Evolutionary conservation across 805 yeast genomes (phyloP).

Genomic region (Pichia occidentalis): DNA sequence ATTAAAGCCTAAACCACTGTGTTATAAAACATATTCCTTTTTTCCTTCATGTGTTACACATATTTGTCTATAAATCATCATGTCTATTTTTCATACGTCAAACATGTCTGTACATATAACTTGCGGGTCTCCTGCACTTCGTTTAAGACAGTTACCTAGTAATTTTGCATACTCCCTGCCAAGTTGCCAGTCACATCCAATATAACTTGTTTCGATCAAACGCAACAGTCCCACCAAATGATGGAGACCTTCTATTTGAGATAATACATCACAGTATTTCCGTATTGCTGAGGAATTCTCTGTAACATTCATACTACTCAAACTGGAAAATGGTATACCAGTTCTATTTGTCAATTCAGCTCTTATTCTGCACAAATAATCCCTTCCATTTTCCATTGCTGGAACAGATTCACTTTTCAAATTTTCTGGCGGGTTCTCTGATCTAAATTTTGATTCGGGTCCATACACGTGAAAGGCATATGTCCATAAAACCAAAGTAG

Average conservation of each 20-base stretch:
- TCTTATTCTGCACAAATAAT: conserved; percentile 42
- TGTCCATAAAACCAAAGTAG: conserved; percentile 40
- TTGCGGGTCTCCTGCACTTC: conserved; percentile 44
- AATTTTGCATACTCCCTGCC: conserved; percentile 48
- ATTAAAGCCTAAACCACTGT: too few relatives aligned
- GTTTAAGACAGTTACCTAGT: conserved; percentile 42
- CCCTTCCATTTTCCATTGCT: conserved; percentile 39
- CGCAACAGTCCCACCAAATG: conserved; percentile 34
- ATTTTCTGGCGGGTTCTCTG: conserved; percentile 8
- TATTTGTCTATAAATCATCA: background rate
- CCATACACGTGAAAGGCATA: conserved; percentile 41
- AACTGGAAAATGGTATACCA: conserved; percentile 22
- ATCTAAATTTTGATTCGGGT: conserved; percentile 37
- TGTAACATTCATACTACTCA: conserved; percentile 18
- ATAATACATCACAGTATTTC: conserved; percentile 31
- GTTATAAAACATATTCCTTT: too few relatives aligned
- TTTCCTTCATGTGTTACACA: too few relatives aligned
- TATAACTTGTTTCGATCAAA: conserved; percentile 32
- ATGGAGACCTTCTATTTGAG: conserved; percentile 35
- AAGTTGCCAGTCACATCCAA: conserved; percentile 44
- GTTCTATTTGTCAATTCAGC: conserved; percentile 27
- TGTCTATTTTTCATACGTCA: background rate
- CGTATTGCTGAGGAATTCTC: conserved; percentile 20
- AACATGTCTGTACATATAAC: conserved; percentile 44
- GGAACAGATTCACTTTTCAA: conserved; percentile 10